Evolutionary conservation across 2,329 filamentous ascomycete species (phyloP).

Genomic region (Mycocentrospora acerina): DNA sequence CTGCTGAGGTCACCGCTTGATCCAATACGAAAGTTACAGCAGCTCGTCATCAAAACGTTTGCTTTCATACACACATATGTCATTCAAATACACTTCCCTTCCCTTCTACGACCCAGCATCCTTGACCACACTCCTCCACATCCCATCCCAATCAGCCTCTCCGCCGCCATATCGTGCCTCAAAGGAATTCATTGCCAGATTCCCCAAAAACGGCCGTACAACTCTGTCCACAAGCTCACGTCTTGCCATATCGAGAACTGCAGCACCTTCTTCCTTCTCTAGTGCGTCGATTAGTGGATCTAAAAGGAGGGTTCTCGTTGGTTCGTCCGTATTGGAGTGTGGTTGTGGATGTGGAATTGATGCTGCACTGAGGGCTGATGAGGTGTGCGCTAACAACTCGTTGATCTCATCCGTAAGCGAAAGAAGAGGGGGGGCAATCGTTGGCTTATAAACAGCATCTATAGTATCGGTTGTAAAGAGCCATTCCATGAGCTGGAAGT

Average conservation of each 20-base stretch:
- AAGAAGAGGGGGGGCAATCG: constrained; percentile 62
- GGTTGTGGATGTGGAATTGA: constrained; percentile 1
- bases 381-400: constrained; percentile 60
- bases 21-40: too few species aligned
- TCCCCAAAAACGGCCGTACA: constrained; percentile 83
- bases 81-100: constrained; percentile 13
- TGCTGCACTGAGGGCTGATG: constrained; percentile 2
- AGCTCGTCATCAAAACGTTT: too few species aligned
- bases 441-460: constrained; percentile 85
- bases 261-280: constrained; percentile 38
- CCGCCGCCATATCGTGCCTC: constrained; percentile 90
- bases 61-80: too few species aligned
- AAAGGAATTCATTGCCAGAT: constrained; percentile 90
- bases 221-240: constrained; percentile 72
- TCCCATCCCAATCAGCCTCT: constrained; percentile 29
- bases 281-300: constrained; percentile 42
- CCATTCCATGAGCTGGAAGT: constrained; percentile 99
- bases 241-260: constrained; percentile 56
- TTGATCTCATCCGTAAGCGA: constrained; percentile 84
- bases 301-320: constrained; percentile 45
- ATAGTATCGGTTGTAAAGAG: constrained; percentile 96
- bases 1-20: too few species aligned
- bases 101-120: constrained; percentile 24
- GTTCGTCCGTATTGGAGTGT: constrained; percentile 10
- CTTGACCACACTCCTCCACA: constrained; percentile 35